Conservation (phyloP, 805 yeast species). For the Pichia eremophila region DNA sequence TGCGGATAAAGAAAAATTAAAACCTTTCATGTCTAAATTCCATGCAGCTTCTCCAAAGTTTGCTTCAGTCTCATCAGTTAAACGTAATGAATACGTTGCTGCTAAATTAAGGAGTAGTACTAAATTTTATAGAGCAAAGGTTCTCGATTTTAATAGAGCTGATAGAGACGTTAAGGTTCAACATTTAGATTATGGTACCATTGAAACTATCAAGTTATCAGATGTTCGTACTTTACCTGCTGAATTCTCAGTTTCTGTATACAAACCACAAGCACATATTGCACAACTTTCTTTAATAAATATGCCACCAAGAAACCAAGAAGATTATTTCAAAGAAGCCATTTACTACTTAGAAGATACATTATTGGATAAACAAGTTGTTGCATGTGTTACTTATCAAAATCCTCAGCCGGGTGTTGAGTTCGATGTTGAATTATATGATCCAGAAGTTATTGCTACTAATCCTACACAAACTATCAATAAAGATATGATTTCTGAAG, state of each 20-base stretch:
- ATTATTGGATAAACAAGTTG: slow-evolving; percentile 42
- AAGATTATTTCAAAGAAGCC: slow-evolving; percentile 47
- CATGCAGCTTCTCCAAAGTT: slow-evolving; percentile 30
- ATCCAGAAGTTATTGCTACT: slow-evolving; percentile 41
- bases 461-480: slow-evolving; percentile 53
- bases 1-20: slow-evolving; percentile 30
- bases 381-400: slow-evolving; percentile 40
- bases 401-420: slow-evolving; percentile 33
- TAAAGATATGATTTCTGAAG: slow-evolving; percentile 46
- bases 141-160: slow-evolving; percentile 36
- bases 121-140: slow-evolving; percentile 50
- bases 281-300: slow-evolving; percentile 42
- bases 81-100: slow-evolving; percentile 45
- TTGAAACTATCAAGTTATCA: slow-evolving; percentile 34
- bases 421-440: slow-evolving; percentile 44
- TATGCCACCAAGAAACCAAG: slow-evolving; percentile 48
- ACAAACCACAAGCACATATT: slow-evolving; percentile 49
- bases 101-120: slow-evolving; percentile 44
- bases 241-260: slow-evolving; percentile 31
- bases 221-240: slow-evolving; percentile 45
- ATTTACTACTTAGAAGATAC: slow-evolving; percentile 44
- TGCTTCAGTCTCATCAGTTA: slow-evolving; percentile 29
- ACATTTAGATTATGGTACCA: slow-evolving; percentile 55
- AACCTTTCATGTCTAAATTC: slow-evolving; percentile 37
- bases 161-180: slow-evolving; percentile 38